Percentiles rank a stretch among this genome's conserved stretches.
Evolutionary conservation across 2,329 filamentous ascomycete genomes (phyloP).

Genomic region (Dactylellina haptotyla): DNA sequence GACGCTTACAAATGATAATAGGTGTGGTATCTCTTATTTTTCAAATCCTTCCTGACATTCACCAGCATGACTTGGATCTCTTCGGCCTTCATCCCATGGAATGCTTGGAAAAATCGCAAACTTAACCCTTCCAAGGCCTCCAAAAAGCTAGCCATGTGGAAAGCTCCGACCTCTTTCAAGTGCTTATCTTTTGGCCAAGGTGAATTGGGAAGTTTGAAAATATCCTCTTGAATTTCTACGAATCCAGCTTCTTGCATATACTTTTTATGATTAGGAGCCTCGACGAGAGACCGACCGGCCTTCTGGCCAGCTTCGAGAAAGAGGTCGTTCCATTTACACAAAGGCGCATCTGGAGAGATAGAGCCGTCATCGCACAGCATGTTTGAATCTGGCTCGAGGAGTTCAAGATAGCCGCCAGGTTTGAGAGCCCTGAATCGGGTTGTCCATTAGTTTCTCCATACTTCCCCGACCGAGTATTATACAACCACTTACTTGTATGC

Average conservation of each 20-base stretch:
- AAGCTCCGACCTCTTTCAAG: slow-evolving; percentile 56
- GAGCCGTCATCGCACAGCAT: slow-evolving; percentile 60
- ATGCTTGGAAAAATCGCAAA: slow-evolving; percentile 55
- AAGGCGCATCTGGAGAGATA: slow-evolving; percentile 1
- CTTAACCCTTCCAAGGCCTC: slow-evolving; percentile 56
- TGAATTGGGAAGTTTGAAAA: slow-evolving; percentile 68
- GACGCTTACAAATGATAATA: slow-evolving; percentile 62
- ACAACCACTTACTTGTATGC: slow-evolving; percentile 63
- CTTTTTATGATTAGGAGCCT: slow-evolving; percentile 38
- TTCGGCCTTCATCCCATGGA: slow-evolving; percentile 41
- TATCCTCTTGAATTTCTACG: slow-evolving; percentile 66
- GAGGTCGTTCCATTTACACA: slow-evolving; percentile 54
- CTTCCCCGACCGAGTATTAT: background rate
- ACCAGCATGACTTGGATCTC: slow-evolving; percentile 55
- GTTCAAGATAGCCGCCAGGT: slow-evolving; percentile 55
- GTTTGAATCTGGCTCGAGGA: slow-evolving; percentile 68
- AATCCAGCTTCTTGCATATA: slow-evolving; percentile 65
- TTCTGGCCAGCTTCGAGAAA: slow-evolving; percentile 48
- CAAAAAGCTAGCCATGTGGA: slow-evolving; percentile 56
- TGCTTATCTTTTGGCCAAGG: slow-evolving; percentile 65
- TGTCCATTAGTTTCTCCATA: background rate
- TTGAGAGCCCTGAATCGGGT: slow-evolving; percentile 43
- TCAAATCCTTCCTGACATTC: slow-evolving; percentile 53
- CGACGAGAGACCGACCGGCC: slow-evolving; percentile 49
- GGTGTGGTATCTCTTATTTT: slow-evolving; percentile 45